Evolutionary conservation across 768 basidiomycete genomes (phyloP).

Genomic region (Boletus fagicola): DNA sequence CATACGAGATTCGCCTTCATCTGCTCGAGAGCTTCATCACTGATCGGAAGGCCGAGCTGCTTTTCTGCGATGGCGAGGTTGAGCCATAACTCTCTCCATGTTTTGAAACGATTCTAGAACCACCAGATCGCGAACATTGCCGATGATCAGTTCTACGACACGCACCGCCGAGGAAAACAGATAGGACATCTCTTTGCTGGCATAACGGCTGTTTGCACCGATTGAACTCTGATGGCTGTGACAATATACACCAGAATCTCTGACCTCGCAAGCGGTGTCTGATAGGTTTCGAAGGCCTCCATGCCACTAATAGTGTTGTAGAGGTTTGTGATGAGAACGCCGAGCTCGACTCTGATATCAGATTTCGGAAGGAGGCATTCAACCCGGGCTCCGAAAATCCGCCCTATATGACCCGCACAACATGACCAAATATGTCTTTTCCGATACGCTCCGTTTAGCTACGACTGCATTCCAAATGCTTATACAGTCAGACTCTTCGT

Average conservation of each 20-base stretch:
- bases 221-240: not conserved
- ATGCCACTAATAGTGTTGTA: conserved; percentile 29
- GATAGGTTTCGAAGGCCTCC: conserved; percentile 71
- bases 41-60: conserved; percentile 86
- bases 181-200: conserved; percentile 97
- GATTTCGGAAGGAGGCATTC: not conserved
- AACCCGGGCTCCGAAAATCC: not conserved
- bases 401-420: not conserved
- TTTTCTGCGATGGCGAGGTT: conserved; percentile 96
- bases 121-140: not conserved
- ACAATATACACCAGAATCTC: conserved; percentile 3
- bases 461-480: too few species aligned
- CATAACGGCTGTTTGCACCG: conserved; percentile 75
- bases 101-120: conserved; percentile 84
- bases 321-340: not conserved
- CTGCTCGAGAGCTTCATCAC: conserved; percentile 88
- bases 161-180: conserved; percentile 91
- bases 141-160: conserved; percentile 8
- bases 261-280: conserved; percentile 79
- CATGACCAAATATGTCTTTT: not conserved
- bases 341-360: not conserved
- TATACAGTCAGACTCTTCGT: too few species aligned
- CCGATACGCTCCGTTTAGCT: not conserved
- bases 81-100: conserved; percentile 95
- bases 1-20: conserved; percentile 89